Evolutionary conservation across 352 stramenopile genomes (phyloP).

Genomic region (Globisporangium emineosum): DNA sequence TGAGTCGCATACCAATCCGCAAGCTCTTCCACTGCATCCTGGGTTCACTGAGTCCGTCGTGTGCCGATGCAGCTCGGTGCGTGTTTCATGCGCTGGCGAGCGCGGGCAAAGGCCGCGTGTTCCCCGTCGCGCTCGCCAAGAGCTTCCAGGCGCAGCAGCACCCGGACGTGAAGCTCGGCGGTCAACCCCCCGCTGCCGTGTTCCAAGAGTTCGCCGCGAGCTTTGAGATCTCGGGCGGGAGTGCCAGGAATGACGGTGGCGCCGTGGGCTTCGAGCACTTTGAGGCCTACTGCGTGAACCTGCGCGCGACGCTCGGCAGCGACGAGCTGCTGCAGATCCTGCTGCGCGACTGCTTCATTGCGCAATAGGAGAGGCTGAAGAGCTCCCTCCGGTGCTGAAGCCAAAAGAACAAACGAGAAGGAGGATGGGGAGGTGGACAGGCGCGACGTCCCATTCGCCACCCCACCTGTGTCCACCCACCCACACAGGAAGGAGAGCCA

Average conservation of each 20-base stretch:
- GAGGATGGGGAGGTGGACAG: no score
- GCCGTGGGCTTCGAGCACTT: slow-evolving; percentile 59
- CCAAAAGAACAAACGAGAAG: no score
- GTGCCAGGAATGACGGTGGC: slow-evolving; percentile 25
- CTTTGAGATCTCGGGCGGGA: slow-evolving; percentile 48
- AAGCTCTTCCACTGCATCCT: slow-evolving; percentile 40
- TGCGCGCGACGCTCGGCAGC: slow-evolving; percentile 45
- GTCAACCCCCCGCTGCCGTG: slow-evolving; percentile 28
- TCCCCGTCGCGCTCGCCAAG: slow-evolving; percentile 51
- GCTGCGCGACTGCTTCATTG: slow-evolving; percentile 54
- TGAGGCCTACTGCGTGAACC: slow-evolving; percentile 54
- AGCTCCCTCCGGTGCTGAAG: no score
- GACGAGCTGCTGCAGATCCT: slow-evolving; percentile 58
- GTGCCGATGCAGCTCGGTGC: slow-evolving; percentile 28
- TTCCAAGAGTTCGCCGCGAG: slow-evolving; percentile 74
- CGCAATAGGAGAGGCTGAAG: neutral
- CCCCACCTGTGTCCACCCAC: no score
- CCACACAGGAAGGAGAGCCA: no score
- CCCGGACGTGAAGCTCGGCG: slow-evolving; percentile 54
- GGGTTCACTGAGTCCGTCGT: slow-evolving; percentile 33
- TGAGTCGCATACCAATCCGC: slow-evolving; percentile 32
- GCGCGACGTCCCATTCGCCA: no score
- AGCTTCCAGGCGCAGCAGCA: slow-evolving; percentile 61
- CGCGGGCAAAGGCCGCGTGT: slow-evolving; percentile 53
- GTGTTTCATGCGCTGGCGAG: slow-evolving; percentile 50